These are phyloP conservation scores for Kazachstania psychrophila DNA, from an alignment of 805 yeast genomes.

Conservation along the genomic window DNA sequence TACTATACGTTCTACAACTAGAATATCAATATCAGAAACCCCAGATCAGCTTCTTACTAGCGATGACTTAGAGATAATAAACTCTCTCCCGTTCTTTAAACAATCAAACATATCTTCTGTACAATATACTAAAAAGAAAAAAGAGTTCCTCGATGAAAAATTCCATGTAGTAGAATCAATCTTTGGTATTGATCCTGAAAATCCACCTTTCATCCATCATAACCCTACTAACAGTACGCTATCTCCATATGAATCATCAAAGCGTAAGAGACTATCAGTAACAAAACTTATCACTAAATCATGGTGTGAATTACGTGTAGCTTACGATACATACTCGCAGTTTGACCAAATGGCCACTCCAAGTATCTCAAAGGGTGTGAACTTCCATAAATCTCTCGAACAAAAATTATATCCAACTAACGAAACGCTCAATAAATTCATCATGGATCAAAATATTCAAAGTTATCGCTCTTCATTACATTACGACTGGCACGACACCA, in stretches of 20 bases:
- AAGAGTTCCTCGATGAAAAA: conserved; percentile 15
- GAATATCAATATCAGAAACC: neutral
- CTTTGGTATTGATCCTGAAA: conserved; percentile 13
- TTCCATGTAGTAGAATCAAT: conserved; percentile 10
- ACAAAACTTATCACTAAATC: conserved; percentile 47
- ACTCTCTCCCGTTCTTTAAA: conserved; percentile 3
- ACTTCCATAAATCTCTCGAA: conserved; percentile 43
- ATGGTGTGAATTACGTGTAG: conserved; percentile 61
- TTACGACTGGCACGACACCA: conserved; percentile 35
- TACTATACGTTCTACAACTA: too few species aligned
- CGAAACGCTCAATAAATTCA: conserved; percentile 9
- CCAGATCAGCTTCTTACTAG: too few species aligned
- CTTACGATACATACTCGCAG: conserved; percentile 44
- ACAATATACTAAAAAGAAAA: conserved; percentile 3
- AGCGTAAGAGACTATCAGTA: conserved; percentile 31
- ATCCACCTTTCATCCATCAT: conserved; percentile 12
- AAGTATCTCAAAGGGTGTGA: conserved; percentile 40
- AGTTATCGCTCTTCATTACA: conserved; percentile 16
- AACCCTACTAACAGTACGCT: conserved; percentile 11
- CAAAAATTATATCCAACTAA: conserved; percentile 34
- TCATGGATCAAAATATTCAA: conserved; percentile 14
- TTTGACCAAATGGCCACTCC: conserved; percentile 29
- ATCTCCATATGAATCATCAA: conserved; percentile 15
- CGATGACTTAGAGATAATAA: too few species aligned
- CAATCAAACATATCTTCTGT: neutral